Base-by-base conservation (phyloP, 306 rosid species). In the Cicer arietinum region DNA sequence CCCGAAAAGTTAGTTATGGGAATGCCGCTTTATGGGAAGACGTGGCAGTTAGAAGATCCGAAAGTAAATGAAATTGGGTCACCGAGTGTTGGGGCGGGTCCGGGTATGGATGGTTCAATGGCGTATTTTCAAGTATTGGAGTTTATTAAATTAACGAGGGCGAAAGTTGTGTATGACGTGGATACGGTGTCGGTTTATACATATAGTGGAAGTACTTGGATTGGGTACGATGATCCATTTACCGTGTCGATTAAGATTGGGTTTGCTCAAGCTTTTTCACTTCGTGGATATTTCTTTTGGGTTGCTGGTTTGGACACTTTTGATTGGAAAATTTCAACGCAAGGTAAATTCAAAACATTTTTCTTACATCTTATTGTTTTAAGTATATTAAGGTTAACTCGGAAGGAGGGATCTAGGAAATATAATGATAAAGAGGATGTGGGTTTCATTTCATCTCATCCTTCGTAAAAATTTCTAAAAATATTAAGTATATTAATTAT, bases 231-330 rank as follows among this genome's bases (percentile, higher is more conserved):
- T 56, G 83, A 89, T 76, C 73, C 77, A 1, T 6, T 58, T 0
- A 84, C 96, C 0, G 77, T 79, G 0, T 71, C 83, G 0, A 18
- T 83, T 0, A 90, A 92, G 77, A 10, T 89, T 48, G 88, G 82
- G 30, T 89, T 83, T 79, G 96, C 96, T 72, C 92, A 84, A 37
- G 87, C 90, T 9, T 87, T 89, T 73, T 82, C 83, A 14, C 89
- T 92, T 37, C 87, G 89, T 77, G 96, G 98, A 7, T 92, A 89
- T 54, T 92, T 90, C 90, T 89, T 90, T 77, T 92, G 98, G 98
- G 94, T 89, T 48, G 80, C 88, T 16, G 79, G 84, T 48, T 69
- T 30, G 9, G 94, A 90, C 10, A 72, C 77, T 12, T 62, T 11
- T 9, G 46, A 84, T 56, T 81, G 85, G 72, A 72, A 71, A 79